phyloP scores from a whole-genome alignment of 306 rosid genomes.

The Quercus parvula region DNA sequence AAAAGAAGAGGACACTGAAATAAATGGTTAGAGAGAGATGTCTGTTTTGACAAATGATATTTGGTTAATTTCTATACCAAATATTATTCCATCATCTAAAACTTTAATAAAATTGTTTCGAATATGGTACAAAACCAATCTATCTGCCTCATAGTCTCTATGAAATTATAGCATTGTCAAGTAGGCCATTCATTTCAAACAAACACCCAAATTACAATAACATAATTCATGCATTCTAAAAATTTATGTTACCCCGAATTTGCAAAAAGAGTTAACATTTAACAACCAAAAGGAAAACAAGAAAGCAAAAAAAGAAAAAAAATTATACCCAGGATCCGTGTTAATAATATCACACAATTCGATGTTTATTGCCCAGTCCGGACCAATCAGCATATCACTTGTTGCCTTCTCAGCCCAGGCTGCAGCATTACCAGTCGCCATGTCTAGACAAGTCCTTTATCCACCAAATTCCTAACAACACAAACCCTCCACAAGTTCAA shows the following conservation, averaged over 20 bases:
- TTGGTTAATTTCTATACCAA: neutral
- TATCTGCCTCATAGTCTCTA: neutral
- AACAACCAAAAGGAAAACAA: neutral
- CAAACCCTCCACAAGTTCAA: conserved; percentile 20
- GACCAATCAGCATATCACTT: conserved; percentile 89
- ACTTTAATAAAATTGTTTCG: neutral
- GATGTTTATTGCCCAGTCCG: conserved; percentile 95
- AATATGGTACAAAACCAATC: neutral
- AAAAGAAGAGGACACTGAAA: neutral
- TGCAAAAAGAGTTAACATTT: neutral
- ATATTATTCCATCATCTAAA: neutral
- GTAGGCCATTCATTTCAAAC: neutral
- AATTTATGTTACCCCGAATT: neutral
- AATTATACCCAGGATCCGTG: conserved; percentile 72
- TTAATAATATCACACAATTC: conserved; percentile 91
- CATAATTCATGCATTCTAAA: neutral
- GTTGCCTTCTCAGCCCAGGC: conserved; percentile 95
- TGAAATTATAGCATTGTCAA: neutral
- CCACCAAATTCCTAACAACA: conserved; percentile 24
- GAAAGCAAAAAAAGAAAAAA: neutral
- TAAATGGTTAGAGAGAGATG: neutral
- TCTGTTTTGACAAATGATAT: neutral
- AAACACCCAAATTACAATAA: neutral
- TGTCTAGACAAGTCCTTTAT: conserved; percentile 28
- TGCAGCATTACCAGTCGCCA: conserved; percentile 70